Conservation (phyloP, 495 filamentous ascomycete genomes). For the Xanthoparmelia taractica region DNA sequence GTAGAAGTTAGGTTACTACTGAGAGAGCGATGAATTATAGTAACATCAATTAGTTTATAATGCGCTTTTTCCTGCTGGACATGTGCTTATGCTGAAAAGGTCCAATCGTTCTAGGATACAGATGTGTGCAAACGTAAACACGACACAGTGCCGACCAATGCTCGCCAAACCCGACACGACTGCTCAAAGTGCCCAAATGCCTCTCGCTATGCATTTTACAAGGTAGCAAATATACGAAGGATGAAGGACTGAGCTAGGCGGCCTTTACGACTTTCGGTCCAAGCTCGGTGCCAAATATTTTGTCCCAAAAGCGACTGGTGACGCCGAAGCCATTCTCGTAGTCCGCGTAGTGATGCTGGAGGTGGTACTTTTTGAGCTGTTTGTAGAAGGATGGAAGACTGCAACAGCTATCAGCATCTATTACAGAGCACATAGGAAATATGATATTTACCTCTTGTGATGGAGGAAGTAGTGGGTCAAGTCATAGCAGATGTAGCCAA, state of each 20-base stretch:
- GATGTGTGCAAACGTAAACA: background rate
- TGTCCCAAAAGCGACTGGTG: slow-evolving; percentile 96
- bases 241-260: slow-evolving; percentile 33
- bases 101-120: slow-evolving; percentile 3
- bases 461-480: slow-evolving; percentile 99
- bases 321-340: slow-evolving; percentile 98
- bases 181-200: background rate
- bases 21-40: background rate
- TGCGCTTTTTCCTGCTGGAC: too few species aligned
- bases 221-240: background rate
- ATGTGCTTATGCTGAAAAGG: too few species aligned
- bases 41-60: background rate
- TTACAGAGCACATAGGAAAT: background rate
- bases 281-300: slow-evolving; percentile 82
- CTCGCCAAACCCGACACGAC: background rate
- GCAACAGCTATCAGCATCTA: slow-evolving; percentile 7
- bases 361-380: slow-evolving; percentile 90
- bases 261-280: slow-evolving; percentile 47
- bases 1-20: background rate
- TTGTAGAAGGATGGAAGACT: slow-evolving; percentile 80
- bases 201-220: background rate
- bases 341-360: slow-evolving; percentile 93
- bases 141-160: background rate
- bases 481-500: slow-evolving; percentile 95
- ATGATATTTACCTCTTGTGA: slow-evolving; percentile 64